Base-by-base conservation (phyloP, 1,284 basidiomycete genomes). In the Apiotrichum mycotoxinovorans region DNA sequence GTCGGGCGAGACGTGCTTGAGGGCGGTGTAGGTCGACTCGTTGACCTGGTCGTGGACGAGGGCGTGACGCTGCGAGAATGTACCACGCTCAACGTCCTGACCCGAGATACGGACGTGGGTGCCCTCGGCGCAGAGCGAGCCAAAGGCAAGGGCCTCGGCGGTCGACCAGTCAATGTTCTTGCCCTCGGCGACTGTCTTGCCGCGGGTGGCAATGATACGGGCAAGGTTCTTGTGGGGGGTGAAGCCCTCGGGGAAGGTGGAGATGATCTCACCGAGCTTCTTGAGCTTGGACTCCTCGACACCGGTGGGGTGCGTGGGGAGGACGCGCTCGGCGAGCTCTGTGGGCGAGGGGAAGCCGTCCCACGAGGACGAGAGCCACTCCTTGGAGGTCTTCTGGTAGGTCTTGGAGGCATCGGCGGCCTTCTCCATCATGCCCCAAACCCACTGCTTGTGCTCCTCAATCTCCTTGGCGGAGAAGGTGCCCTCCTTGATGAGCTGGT, bases 1-100 rank as follows among this genome's bases (percentile, higher is more conserved):
- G 65, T 85, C 87, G 20, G 85, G 83, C 49, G 87, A 87, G 53
- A 98, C 83, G 77, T 96, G 85, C 75, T 93, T 91, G 58, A 99
- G 80, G 4, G 95, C 89, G 40, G 90, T 79, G 78, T 94, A 96
- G 73, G 91, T 90, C 66, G 84, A 80, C 79, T 98, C 95, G 70
- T 86, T 97, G 72, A 82, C 82, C 80, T 99, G 96, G 78, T 99
- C 95, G 79, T 98, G 93, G 52, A 99, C 82, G 63, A 99, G 87
- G 45, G 94, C 92, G 72, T 99, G 96, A 53, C 96, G 89, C 76
- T 98, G 96, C n/a, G 94, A 98, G 83, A 99, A 99, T 10, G 96
- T 99, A 55, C 96, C 96, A 76, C 96, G 89, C 79, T 99, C 96
- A 54, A 98, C 95, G 77, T 98, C 96, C 80, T 99, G 96, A 46